Conservation (phyloP, 106 monocot species). For the Alisma plantagoaquatica region DNA sequence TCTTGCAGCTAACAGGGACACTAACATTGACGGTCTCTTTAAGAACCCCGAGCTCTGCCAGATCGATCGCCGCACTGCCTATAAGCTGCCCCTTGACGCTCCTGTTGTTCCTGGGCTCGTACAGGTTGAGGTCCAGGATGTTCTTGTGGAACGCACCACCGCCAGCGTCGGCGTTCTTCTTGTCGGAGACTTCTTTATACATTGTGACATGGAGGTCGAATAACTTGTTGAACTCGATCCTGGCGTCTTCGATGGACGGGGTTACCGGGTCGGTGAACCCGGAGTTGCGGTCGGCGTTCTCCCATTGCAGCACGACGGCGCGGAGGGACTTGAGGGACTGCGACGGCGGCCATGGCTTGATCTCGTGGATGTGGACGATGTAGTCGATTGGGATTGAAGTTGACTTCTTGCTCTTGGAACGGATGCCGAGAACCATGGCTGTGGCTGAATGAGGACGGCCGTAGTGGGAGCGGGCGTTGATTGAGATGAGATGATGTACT, state of each 20-base stretch:
- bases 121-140: slow-evolving; percentile 57
- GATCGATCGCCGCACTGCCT: slow-evolving; percentile 50
- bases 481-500: too few relatives aligned
- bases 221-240: slow-evolving; percentile 66
- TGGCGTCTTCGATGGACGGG: slow-evolving; percentile 40
- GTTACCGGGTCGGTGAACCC: slow-evolving; percentile 29
- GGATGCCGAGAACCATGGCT: slow-evolving; percentile 61
- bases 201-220: slow-evolving; percentile 59
- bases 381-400: slow-evolving; percentile 48
- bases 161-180: slow-evolving; percentile 10
- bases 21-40: slow-evolving; percentile 33
- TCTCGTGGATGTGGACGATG: slow-evolving; percentile 62
- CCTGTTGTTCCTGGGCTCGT: slow-evolving; percentile 59
- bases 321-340: slow-evolving; percentile 58
- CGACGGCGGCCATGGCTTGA: slow-evolving; percentile 92
- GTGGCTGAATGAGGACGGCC: not conserved
- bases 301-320: slow-evolving; percentile 68
- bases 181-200: slow-evolving; percentile 27
- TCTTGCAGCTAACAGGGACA: slow-evolving; percentile 47
- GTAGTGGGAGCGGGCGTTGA: too few relatives aligned
- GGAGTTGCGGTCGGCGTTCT: slow-evolving; percentile 45
- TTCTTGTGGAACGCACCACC: slow-evolving; percentile 39
- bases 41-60: slow-evolving; percentile 57
- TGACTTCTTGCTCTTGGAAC: slow-evolving; percentile 52
- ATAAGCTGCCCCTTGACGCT: slow-evolving; percentile 45